Percentiles rank a stretch among this genome's conserved stretches.
phyloP scores from a whole-genome alignment of 495 filamentous ascomycete genomes.

The Tuber microsphaerosporum region DNA sequence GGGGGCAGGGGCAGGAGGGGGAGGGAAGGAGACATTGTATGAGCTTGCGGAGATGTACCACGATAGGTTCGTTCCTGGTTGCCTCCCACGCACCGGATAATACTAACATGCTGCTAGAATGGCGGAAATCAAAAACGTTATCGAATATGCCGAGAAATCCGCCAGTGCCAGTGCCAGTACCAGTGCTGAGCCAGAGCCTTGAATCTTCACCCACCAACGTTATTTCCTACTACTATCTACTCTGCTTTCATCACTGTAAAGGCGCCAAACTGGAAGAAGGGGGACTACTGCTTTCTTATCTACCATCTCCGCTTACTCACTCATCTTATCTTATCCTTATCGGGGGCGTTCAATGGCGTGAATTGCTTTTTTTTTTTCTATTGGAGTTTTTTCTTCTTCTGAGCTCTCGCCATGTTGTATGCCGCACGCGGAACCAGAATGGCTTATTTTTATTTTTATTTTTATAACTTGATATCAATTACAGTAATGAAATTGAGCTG shows the following conservation, averaged over 20 bases:
- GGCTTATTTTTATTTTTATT: too few species aligned
- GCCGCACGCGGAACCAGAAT: conserved; percentile 11
- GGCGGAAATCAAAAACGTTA: conserved; percentile 46
- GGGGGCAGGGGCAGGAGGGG: conserved; percentile 12
- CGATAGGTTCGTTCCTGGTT: conserved; percentile 43
- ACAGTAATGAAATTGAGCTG: not conserved
- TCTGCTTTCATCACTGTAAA: conserved; percentile 1
- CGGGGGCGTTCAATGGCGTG: not conserved
- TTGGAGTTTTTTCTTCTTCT: not conserved
- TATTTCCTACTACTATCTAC: not conserved
- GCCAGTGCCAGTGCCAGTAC: not conserved
- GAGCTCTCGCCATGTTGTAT: conserved; percentile 7
- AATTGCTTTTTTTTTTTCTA: not conserved
- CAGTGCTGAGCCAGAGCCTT: not conserved
- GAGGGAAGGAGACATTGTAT: conserved; percentile 45
- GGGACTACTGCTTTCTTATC: not conserved
- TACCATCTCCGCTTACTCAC: not conserved
- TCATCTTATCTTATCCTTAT: conserved; percentile 3
- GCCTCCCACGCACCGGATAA: not conserved
- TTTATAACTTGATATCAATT: not conserved
- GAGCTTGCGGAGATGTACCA: conserved; percentile 63
- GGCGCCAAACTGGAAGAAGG: not conserved
- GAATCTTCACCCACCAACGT: too few species aligned
- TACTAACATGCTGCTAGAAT: conserved; percentile 18
- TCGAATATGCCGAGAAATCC: conserved; percentile 43